Conservation (phyloP, 352 stramenopile genomes). For the Pythium insidiosum region DNA sequence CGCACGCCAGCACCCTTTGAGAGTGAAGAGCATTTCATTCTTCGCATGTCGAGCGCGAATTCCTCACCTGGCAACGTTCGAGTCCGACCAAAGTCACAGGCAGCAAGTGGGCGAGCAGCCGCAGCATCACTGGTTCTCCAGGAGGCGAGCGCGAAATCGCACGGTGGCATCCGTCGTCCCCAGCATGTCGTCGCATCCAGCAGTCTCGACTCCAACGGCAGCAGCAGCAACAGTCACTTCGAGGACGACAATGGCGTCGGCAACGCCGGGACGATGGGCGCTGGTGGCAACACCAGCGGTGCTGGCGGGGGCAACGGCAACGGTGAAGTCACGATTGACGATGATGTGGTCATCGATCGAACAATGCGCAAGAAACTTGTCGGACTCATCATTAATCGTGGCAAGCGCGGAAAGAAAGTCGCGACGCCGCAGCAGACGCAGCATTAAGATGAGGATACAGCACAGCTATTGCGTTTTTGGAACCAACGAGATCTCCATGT, state of each 20-base stretch:
- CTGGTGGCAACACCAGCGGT: slow-evolving; percentile 14
- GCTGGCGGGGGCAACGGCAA: slow-evolving; percentile 18
- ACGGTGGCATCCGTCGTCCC: no score
- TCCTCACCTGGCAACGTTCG: slow-evolving; percentile 59
- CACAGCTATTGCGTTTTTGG: slow-evolving; percentile 2
- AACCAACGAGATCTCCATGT: background rate
- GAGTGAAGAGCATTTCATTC: slow-evolving; percentile 79
- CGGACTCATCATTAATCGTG: slow-evolving; percentile 69
- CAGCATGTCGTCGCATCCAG: no score
- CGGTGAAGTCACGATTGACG: slow-evolving; percentile 8
- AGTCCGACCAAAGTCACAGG: slow-evolving; percentile 62
- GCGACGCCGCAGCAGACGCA: slow-evolving; percentile 12
- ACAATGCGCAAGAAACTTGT: slow-evolving; percentile 81
- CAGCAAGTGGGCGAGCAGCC: slow-evolving; percentile 14
- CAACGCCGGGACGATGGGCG: background rate
- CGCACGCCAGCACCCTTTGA: slow-evolving; percentile 54
- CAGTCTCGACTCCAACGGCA: no score
- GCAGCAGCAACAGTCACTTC: no score
- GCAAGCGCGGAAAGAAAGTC: slow-evolving; percentile 61
- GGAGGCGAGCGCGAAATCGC: no score
- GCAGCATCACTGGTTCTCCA: slow-evolving; percentile 12
- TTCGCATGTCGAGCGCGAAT: slow-evolving; percentile 70
- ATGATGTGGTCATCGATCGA: slow-evolving; percentile 68
- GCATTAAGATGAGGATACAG: background rate
- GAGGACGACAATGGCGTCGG: no score